Conservation (phyloP, 805 yeast species). For the Lipomyces mesembrius region DNA sequence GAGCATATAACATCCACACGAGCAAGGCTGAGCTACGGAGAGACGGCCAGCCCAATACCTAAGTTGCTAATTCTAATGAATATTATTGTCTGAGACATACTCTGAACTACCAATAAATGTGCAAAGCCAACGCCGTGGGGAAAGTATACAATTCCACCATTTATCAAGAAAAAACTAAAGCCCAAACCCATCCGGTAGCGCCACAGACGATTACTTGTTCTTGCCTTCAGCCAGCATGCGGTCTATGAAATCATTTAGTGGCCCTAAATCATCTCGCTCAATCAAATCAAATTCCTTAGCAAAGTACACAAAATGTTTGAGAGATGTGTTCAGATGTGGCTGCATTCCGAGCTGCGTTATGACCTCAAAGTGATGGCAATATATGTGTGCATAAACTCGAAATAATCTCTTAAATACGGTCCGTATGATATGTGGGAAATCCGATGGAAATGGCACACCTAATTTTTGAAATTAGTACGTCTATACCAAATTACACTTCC, state of each 20-base stretch:
- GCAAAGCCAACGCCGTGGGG: background rate
- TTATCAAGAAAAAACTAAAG: background rate
- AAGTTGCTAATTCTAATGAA: background rate
- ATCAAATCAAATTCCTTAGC: conserved; percentile 81
- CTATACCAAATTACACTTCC: background rate
- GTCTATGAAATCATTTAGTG: conserved; percentile 80
- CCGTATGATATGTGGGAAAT: conserved; percentile 75
- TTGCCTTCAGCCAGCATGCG: conserved; percentile 55
- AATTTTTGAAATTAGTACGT: background rate
- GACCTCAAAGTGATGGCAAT: conserved; percentile 97
- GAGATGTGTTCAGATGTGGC: conserved; percentile 88
- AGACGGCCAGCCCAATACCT: too few relatives aligned
- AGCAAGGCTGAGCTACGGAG: too few relatives aligned
- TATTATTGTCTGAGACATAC: background rate
- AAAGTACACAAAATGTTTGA: conserved; percentile 90
- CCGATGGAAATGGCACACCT: conserved; percentile 81
- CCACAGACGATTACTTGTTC: conserved; percentile 2
- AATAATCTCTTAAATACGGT: conserved; percentile 90
- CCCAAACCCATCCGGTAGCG: background rate
- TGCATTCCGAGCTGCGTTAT: conserved; percentile 90
- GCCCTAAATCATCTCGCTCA: conserved; percentile 84
- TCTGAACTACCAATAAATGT: background rate
- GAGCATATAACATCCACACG: too few relatives aligned
- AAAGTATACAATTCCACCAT: background rate
- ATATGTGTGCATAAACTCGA: conserved; percentile 94